Base-by-base conservation (phyloP, 192 early-diverging fungal species). In the Coemansia sp. region DNA sequence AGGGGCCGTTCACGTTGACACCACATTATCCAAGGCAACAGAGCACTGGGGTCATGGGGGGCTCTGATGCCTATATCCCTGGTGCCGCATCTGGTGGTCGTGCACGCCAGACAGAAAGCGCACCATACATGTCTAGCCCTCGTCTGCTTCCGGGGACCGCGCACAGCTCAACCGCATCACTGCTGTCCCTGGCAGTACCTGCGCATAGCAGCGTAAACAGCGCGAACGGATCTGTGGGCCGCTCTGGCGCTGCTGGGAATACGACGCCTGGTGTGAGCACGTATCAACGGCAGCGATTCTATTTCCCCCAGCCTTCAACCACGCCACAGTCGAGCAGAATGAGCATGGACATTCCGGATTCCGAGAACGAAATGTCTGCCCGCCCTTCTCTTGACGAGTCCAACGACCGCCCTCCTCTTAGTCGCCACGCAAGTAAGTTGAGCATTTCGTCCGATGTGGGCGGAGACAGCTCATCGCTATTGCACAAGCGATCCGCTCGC, bases 321-420 rank as follows among this genome's bases (percentile, higher is more conserved):
- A 52, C 58, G 36, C 43, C 70, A 29, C 70, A 71, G 23, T 58
- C 78, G 4, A 67, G 61, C 52, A 60, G 78, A 7, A 48, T 58
- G 40, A 81, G 66, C 33, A 45, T 75, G 10, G 79, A 76, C 23
- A 63, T 55, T 7, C 63, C 64, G 6, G 79, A 81, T 17, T 66
- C 64, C 4, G 74, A 76, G 56, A 63, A 61, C 7, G 79, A 81
- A 43, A 22, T 71, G 45, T 71, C 79, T 20, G 63, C 67, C 50
- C 79, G 79, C 6, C 79, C 70, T 23, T 81, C 79, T 15, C 59
- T 81, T 61, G 79, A 81, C 49, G 79, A 81, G 34, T 19, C 70
- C 29, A 71, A 58, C 17, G 36, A 63, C 46, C 70, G 70, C 19
- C 67, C 70, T 32, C 42, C 70, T 35, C 79, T 81, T 48, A 57